Percentiles rank a stretch among this genome's conserved stretches.
These are phyloP conservation scores for Monosporascus cannonballus DNA, from an alignment of 2,329 filamentous ascomycete species.

Conservation along the genomic window DNA sequence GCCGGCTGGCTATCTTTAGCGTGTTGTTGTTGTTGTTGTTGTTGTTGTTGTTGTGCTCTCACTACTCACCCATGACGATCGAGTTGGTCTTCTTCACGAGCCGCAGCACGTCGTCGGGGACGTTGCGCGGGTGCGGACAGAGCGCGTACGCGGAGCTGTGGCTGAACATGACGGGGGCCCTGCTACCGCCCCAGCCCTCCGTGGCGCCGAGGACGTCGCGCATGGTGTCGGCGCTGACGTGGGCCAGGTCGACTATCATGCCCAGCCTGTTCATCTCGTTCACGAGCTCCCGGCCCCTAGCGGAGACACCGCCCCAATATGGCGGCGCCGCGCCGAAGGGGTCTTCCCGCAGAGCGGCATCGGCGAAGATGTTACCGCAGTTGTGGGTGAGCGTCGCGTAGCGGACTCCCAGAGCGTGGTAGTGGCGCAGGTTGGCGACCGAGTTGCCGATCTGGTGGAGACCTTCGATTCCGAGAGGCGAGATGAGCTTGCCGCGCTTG, in stretches of 20 bases:
- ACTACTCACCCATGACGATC: slow-evolving; percentile 62
- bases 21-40: background rate
- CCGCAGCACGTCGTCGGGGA: slow-evolving; percentile 74
- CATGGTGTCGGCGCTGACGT: slow-evolving; percentile 76
- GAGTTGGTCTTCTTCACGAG: slow-evolving; percentile 68
- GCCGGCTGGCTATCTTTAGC: background rate
- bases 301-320: slow-evolving; percentile 66
- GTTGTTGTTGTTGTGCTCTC: background rate
- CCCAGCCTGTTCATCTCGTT: slow-evolving; percentile 91
- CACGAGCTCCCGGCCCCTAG: slow-evolving; percentile 61
- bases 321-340: slow-evolving; percentile 47
- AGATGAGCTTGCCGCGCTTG: slow-evolving; percentile 59
- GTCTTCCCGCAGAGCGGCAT: slow-evolving; percentile 64
- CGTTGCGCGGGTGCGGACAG: slow-evolving; percentile 86
- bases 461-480: slow-evolving; percentile 76
- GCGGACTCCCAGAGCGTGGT: slow-evolving; percentile 71
- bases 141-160: slow-evolving; percentile 77
- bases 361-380: slow-evolving; percentile 85
- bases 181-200: slow-evolving; percentile 61
- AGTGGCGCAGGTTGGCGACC: slow-evolving; percentile 66
- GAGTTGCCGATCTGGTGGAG: slow-evolving; percentile 92
- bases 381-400: slow-evolving; percentile 91
- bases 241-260: slow-evolving; percentile 87
- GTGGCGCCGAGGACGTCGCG: slow-evolving; percentile 66
- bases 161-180: slow-evolving; percentile 80